A percentile compares a stretch with the other conserved stretches of the same genome.
phyloP scores from a whole-genome alignment of 805 yeast genomes.

The Brettanomyces custersianus region DNA sequence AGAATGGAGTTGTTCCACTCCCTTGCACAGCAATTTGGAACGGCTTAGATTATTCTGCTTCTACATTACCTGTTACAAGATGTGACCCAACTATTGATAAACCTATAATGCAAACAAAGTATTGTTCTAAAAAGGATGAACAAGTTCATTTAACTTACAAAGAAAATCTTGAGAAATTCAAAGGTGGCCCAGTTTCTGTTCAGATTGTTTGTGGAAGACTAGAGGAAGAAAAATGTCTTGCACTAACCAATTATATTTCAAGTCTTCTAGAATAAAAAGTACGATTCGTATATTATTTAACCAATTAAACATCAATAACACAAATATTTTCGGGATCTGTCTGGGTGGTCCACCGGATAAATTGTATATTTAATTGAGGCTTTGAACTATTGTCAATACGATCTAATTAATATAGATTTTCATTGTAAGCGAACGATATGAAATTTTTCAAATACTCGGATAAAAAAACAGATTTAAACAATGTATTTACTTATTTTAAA shows the following conservation, averaged over 20 bases:
- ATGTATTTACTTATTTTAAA: too few species aligned
- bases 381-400: too few species aligned
- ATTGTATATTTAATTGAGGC: too few species aligned
- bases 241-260: conserved; percentile 12
- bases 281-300: too few species aligned
- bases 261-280: too few species aligned
- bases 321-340: too few species aligned
- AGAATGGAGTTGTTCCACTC: conserved; percentile 36
- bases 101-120: conserved; percentile 27
- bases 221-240: conserved; percentile 50
- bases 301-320: too few species aligned
- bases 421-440: too few species aligned
- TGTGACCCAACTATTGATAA: conserved; percentile 28
- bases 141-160: conserved; percentile 31
- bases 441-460: too few species aligned
- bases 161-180: conserved; percentile 30
- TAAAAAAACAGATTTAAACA: too few species aligned
- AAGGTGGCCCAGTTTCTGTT: conserved; percentile 45
- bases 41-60: conserved; percentile 40
- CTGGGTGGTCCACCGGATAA: too few species aligned
- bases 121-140: conserved; percentile 27
- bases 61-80: conserved; percentile 35
- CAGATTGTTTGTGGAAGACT: conserved; percentile 48
- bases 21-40: conserved; percentile 32
- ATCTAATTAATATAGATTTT: too few species aligned